These are phyloP conservation scores for Solanum neorickii DNA, from an alignment of 257 asterid species.

Conservation along the genomic window DNA sequence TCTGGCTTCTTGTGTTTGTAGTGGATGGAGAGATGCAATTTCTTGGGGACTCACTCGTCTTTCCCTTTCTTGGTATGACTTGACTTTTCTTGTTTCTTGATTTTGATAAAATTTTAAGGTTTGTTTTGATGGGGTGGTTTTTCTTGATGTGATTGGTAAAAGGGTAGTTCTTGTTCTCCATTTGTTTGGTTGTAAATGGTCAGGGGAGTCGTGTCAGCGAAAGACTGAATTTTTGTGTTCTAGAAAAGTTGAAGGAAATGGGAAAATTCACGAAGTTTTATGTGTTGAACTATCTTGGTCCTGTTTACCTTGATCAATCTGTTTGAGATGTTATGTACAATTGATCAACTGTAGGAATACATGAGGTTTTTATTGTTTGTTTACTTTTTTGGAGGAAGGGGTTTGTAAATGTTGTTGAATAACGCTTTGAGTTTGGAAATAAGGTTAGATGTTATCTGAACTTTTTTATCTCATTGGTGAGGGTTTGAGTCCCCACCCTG, in stretches of 20 bases:
- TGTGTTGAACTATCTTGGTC: not conserved
- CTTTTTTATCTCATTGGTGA: not conserved
- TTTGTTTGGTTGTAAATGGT: not conserved
- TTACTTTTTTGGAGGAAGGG: not conserved
- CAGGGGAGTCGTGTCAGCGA: not conserved
- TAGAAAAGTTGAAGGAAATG: not conserved
- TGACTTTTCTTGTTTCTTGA: not conserved
- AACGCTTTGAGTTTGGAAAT: not conserved
- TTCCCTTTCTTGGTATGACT: constrained; percentile 70
- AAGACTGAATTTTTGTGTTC: not conserved
- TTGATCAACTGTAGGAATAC: not conserved
- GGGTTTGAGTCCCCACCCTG: not conserved
- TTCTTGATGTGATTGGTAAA: not conserved
- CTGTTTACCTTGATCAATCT: not conserved
- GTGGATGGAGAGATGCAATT: constrained; percentile 94
- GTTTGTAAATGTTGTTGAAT: not conserved
- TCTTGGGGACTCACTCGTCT: constrained; percentile 76
- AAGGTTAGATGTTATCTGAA: not conserved
- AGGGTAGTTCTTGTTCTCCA: not conserved
- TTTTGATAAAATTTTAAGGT: not conserved
- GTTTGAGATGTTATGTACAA: not conserved
- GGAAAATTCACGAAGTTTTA: not conserved
- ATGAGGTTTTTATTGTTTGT: not conserved
- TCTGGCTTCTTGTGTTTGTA: constrained; percentile 91
- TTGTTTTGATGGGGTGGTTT: not conserved